Conservation (phyloP, 305 asterid species). For the Caryopteris hybrid region DNA sequence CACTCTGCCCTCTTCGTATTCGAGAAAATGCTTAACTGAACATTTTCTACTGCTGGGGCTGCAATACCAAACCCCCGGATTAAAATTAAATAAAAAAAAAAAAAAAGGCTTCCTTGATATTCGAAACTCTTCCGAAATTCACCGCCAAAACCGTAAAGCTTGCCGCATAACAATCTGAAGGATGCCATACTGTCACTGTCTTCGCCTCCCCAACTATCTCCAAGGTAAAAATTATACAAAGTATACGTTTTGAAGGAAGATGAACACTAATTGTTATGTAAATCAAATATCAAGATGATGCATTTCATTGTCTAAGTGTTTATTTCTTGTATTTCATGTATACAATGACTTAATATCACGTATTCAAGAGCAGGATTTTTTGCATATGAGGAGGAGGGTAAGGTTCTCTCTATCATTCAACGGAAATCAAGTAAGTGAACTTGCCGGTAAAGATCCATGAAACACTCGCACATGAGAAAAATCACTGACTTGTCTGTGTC, state of each 20-base stretch:
- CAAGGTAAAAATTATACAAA: conserved; percentile 35
- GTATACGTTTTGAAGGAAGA: background rate
- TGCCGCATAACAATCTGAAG: conserved; percentile 78
- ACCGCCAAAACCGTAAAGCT: conserved; percentile 68
- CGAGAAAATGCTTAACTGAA: no score
- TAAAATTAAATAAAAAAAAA: no score
- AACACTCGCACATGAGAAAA: no score
- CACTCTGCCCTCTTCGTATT: no score
- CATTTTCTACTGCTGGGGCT: no score
- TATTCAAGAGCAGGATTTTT: conserved; percentile 59
- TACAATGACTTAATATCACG: background rate
- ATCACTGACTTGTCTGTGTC: no score
- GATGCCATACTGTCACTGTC: conserved; percentile 58
- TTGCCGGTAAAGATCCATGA: conserved; percentile 74
- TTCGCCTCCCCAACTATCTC: conserved; percentile 65
- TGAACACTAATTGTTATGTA: background rate
- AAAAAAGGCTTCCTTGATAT: conserved; percentile 50
- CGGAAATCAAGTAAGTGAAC: conserved; percentile 68
- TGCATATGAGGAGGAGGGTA: conserved; percentile 78
- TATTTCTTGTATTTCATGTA: no score
- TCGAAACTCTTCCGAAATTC: conserved; percentile 62
- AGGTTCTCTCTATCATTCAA: conserved; percentile 64
- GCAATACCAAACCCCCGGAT: no score
- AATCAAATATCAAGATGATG: no score
- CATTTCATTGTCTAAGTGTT: no score